Conservation (phyloP, 1,284 basidiomycete genomes). For the Leucoagaricus sp. region DNA sequence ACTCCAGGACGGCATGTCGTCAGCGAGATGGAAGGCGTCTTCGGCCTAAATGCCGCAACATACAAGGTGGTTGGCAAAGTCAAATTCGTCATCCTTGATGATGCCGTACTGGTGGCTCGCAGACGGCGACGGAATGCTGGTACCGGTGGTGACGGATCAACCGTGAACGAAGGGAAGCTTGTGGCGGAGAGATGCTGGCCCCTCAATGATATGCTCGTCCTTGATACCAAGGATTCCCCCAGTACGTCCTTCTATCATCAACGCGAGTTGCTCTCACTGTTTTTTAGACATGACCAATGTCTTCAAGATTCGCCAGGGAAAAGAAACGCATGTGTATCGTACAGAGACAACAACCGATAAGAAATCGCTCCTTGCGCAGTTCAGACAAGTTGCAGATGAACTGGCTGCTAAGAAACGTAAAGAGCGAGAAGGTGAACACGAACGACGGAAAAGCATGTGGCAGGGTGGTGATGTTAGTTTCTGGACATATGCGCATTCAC, state of each 20-base stretch:
- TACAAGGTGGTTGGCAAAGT: slow-evolving; percentile 91
- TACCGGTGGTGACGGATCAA: slow-evolving; percentile 37
- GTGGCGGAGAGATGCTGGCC: slow-evolving; percentile 95
- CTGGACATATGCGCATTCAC: not conserved
- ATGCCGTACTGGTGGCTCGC: slow-evolving; percentile 84
- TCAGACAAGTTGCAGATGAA: slow-evolving; percentile 92
- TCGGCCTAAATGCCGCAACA: slow-evolving; percentile 91
- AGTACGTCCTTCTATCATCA: slow-evolving; percentile 48
- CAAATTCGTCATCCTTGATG: slow-evolving; percentile 90
- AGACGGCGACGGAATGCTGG: slow-evolving; percentile 59
- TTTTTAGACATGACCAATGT: slow-evolving; percentile 86
- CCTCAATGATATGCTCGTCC: slow-evolving; percentile 88
- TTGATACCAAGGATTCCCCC: slow-evolving; percentile 94
- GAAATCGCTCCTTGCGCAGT: slow-evolving; percentile 81
- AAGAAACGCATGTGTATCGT: slow-evolving; percentile 93
- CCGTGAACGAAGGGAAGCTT: slow-evolving; percentile 62
- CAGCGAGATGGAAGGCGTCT: slow-evolving; percentile 82
- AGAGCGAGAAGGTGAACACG: slow-evolving; percentile 90
- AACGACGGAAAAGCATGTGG: slow-evolving; percentile 83
- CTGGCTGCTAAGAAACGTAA: slow-evolving; percentile 85
- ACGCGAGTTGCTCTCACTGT: slow-evolving; percentile 10
- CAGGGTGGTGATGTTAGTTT: slow-evolving; percentile 49
- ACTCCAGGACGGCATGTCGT: slow-evolving; percentile 91
- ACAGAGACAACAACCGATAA: slow-evolving; percentile 85
- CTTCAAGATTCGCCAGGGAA: slow-evolving; percentile 92